These are phyloP conservation scores for Pseudopyricularia cyperi DNA, from an alignment of 2,329 filamentous ascomycete species.

Conservation along the genomic window DNA sequence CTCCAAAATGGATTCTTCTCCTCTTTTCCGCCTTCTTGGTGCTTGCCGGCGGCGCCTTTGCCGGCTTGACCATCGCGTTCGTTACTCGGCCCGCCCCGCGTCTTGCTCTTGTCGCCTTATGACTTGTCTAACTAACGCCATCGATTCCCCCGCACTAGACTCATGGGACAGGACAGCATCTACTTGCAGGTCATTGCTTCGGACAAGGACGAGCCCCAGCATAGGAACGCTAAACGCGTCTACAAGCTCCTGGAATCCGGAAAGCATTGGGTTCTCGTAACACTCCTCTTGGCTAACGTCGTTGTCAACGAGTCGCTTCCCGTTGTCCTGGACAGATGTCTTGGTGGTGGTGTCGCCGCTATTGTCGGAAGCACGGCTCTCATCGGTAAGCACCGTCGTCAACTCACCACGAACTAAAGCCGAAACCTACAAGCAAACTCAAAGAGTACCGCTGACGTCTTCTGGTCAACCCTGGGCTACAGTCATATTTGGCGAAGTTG, in stretches of 20 bases:
- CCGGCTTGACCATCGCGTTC: conserved; percentile 79
- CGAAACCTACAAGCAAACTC: background rate
- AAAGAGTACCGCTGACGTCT: background rate
- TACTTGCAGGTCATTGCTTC: conserved; percentile 90
- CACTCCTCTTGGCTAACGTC: conserved; percentile 85
- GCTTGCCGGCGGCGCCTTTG: conserved; percentile 81
- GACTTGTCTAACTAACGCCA: background rate
- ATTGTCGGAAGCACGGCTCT: conserved; percentile 86
- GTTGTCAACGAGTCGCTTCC: conserved; percentile 96
- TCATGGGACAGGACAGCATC: conserved; percentile 76
- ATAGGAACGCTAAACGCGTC: conserved; percentile 72
- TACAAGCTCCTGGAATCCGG: conserved; percentile 69
- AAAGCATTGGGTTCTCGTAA: conserved; percentile 98
- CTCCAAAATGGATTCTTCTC: conserved; percentile 69
- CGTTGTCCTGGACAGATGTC: conserved; percentile 84
- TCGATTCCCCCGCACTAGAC: conserved; percentile 15
- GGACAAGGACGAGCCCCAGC: conserved; percentile 74
- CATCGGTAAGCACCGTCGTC: conserved; percentile 53
- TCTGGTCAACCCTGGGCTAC: background rate
- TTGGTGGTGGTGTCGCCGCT: conserved; percentile 89
- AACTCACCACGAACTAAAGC: background rate
- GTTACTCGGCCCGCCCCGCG: conserved; percentile 18
- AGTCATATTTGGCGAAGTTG: conserved; percentile 98
- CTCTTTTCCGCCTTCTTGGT: conserved; percentile 69
- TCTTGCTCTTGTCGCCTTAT: background rate